A percentile compares a stretch with the other conserved stretches of the same genome.
Conservation (phyloP, 2,329 filamentous ascomycete species). For the Hypoxylon sp. region DNA sequence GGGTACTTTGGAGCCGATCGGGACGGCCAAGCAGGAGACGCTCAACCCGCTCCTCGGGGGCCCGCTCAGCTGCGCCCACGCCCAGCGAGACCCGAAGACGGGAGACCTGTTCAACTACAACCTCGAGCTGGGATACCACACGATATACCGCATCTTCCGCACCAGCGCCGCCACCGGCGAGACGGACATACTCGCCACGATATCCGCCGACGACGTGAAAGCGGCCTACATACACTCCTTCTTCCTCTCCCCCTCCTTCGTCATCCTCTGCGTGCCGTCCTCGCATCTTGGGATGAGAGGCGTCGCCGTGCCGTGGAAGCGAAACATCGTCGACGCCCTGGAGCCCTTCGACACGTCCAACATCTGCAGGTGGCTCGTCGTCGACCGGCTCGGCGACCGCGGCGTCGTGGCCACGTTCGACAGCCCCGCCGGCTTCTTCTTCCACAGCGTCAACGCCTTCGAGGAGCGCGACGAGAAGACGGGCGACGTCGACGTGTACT, state of each 20-base stretch:
- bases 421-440: constrained; percentile 75
- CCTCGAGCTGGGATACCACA: constrained; percentile 64
- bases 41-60: constrained; percentile 76
- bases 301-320: constrained; percentile 66
- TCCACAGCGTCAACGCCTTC: constrained; percentile 81
- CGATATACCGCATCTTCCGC: constrained; percentile 74
- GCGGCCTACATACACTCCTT: constrained; percentile 85
- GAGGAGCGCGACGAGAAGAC: constrained; percentile 61
- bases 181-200: constrained; percentile 74
- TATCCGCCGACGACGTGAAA: constrained; percentile 57
- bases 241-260: constrained; percentile 74
- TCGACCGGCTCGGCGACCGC: constrained; percentile 68
- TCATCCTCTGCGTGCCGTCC: constrained; percentile 77
- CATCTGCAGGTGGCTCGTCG: constrained; percentile 73
- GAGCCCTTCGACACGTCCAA: constrained; percentile 65
- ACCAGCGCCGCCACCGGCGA: constrained; percentile 68
- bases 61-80: constrained; percentile 73
- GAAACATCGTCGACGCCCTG: constrained; percentile 75
- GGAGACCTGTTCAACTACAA: constrained; percentile 87
- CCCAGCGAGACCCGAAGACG: constrained; percentile 72
- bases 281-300: constrained; percentile 67
- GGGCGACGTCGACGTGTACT: constrained; percentile 60
- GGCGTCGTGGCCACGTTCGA: constrained; percentile 75
- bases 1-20: constrained; percentile 75
- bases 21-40: constrained; percentile 63